phyloP scores from a whole-genome alignment of 345 rosid genomes.

The Cardamine resedifolia region DNA sequence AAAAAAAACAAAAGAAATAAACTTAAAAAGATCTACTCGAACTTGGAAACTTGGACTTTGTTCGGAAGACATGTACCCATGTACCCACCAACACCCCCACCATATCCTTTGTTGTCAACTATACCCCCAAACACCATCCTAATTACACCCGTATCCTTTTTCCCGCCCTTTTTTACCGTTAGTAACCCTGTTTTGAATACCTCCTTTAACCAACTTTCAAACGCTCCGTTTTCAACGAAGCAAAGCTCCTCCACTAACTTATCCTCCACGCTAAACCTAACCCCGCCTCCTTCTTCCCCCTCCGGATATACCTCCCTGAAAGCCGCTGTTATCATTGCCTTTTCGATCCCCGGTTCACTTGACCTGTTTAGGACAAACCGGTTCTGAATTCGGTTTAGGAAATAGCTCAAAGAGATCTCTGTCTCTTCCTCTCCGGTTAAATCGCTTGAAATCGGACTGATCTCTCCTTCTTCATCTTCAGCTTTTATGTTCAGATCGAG shows the following conservation, averaged over 20 bases:
- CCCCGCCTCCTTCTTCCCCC: slow-evolving; percentile 37
- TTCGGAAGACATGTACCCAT: slow-evolving; percentile 46
- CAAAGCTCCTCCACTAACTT: slow-evolving; percentile 54
- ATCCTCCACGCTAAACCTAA: slow-evolving; percentile 69
- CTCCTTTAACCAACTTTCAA: slow-evolving; percentile 76
- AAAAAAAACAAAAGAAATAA: neutral
- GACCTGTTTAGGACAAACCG: slow-evolving; percentile 47
- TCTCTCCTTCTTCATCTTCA: slow-evolving; percentile 49
- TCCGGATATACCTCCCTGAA: slow-evolving; percentile 46
- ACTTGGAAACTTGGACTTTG: slow-evolving; percentile 43
- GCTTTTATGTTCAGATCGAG: slow-evolving; percentile 79
- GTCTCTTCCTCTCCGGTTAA: slow-evolving; percentile 58
- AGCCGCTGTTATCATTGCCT: slow-evolving; percentile 44
- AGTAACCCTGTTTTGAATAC: slow-evolving; percentile 55
- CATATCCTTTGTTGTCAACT: slow-evolving; percentile 40
- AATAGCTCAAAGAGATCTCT: slow-evolving; percentile 31
- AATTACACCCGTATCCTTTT: slow-evolving; percentile 44
- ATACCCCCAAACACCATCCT: slow-evolving; percentile 48
- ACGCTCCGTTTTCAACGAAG: slow-evolving; percentile 41
- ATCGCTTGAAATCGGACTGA: slow-evolving; percentile 72
- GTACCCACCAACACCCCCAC: slow-evolving; percentile 42
- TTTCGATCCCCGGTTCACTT: slow-evolving; percentile 38
- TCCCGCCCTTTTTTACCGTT: slow-evolving; percentile 41
- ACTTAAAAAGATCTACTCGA: slow-evolving; percentile 31
- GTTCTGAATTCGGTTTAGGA: slow-evolving; percentile 57